Conservation (phyloP, 495 filamentous ascomycete genomes). For the Penicillium paradoxum region DNA sequence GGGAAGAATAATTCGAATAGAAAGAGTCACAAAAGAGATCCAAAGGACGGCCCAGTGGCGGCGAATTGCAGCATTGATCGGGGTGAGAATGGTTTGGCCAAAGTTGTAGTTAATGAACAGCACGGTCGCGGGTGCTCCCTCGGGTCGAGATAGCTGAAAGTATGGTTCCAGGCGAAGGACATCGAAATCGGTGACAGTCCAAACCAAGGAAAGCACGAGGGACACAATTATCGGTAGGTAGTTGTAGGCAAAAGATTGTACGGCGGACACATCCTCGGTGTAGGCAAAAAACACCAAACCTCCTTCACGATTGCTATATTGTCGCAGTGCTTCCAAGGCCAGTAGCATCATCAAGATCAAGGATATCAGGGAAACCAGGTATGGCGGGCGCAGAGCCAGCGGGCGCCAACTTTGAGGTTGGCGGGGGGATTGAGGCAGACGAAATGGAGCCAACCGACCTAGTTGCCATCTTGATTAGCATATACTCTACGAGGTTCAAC, state of each 20-base stretch:
- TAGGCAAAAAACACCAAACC: slow-evolving; percentile 32
- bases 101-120: slow-evolving; percentile 45
- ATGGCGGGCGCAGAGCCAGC: slow-evolving; percentile 32
- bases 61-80: slow-evolving; percentile 32
- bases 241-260: slow-evolving; percentile 36
- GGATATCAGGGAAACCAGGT: slow-evolving; percentile 26
- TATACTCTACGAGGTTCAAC: not conserved
- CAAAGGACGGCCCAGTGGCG: slow-evolving; percentile 36
- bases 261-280: slow-evolving; percentile 31
- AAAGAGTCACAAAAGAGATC: slow-evolving; percentile 32
- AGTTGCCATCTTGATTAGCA: not conserved
- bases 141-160: slow-evolving; percentile 35
- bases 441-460: slow-evolving; percentile 20
- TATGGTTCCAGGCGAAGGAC: slow-evolving; percentile 40
- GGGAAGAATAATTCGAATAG: slow-evolving; percentile 36
- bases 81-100: slow-evolving; percentile 38
- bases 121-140: slow-evolving; percentile 32
- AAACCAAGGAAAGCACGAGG: slow-evolving; percentile 31
- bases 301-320: slow-evolving; percentile 29
- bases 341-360: slow-evolving; percentile 23
- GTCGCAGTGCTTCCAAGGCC: slow-evolving; percentile 29
- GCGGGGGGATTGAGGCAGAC: not conserved
- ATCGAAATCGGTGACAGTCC: slow-evolving; percentile 41
- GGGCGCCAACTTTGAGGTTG: slow-evolving; percentile 32
- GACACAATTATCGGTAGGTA: slow-evolving; percentile 37